Evolutionary conservation across 2,329 filamentous ascomycete species (phyloP).

Genomic region (Fusarium mangiferae): DNA sequence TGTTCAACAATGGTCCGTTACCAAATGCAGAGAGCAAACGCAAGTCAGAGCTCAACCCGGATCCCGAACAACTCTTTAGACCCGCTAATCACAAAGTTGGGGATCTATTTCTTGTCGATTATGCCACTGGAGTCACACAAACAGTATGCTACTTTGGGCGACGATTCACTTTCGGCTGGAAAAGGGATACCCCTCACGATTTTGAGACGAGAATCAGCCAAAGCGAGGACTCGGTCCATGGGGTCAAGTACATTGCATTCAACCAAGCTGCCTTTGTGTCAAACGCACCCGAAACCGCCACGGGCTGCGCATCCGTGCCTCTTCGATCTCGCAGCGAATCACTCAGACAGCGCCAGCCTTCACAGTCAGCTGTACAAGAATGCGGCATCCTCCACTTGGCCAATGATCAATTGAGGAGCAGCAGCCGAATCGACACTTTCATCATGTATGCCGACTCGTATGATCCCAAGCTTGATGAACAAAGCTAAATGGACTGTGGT

Average conservation of each 20-base stretch:
- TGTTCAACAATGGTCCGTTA: background rate
- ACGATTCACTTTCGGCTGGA: background rate
- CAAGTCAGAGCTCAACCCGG: background rate
- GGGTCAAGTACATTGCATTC: background rate
- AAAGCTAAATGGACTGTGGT: background rate
- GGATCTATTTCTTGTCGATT: background rate
- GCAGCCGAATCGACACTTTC: background rate
- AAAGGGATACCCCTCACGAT: background rate
- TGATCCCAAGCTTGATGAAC: background rate
- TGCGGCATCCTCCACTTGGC: background rate
- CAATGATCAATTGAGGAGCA: background rate
- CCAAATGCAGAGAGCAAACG: background rate
- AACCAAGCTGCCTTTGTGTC: background rate
- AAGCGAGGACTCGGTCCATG: rapidly evolving
- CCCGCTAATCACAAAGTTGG: background rate
- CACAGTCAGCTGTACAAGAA: no score
- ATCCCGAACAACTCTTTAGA: background rate
- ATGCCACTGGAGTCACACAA: background rate
- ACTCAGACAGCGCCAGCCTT: background rate
- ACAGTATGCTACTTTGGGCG: background rate
- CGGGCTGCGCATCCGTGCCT: background rate
- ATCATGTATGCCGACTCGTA: background rate
- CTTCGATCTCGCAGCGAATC: background rate
- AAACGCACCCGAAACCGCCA: background rate
- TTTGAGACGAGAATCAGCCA: background rate